A percentile compares a stretch with the other conserved stretches of the same genome.
Conservation (phyloP, 352 stramenopile genomes). For the Phytophthora brassicae region DNA sequence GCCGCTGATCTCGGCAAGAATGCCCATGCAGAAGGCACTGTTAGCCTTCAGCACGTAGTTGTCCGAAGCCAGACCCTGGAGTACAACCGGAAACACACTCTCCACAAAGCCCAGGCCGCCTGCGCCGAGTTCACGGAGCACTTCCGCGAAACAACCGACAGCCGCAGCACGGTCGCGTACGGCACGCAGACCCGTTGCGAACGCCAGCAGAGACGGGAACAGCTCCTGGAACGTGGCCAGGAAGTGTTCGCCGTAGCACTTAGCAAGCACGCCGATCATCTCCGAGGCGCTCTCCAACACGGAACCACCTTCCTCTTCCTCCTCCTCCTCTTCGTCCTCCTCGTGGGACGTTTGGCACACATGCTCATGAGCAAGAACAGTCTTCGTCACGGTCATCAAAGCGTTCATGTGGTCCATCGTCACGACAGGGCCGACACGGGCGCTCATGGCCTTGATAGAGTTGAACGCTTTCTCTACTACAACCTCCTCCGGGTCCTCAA, state of each 20-base stretch:
- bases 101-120: slow-evolving; percentile 83
- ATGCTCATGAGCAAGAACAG: slow-evolving; percentile 89
- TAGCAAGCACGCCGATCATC: slow-evolving; percentile 91
- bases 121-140: slow-evolving; percentile 90
- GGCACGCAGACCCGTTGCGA: slow-evolving; percentile 89
- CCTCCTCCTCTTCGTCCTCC: slow-evolving; percentile 91
- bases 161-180: slow-evolving; percentile 92
- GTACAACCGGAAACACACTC: slow-evolving; percentile 89
- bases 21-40: slow-evolving; percentile 94
- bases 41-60: slow-evolving; percentile 95
- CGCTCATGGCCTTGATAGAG: slow-evolving; percentile 95
- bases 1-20: slow-evolving; percentile 87
- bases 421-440: slow-evolving; percentile 91
- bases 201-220: slow-evolving; percentile 89
- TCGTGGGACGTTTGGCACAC: slow-evolving; percentile 88
- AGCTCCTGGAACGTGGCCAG: slow-evolving; percentile 89
- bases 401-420: slow-evolving; percentile 89
- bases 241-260: slow-evolving; percentile 94
- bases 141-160: slow-evolving; percentile 94
- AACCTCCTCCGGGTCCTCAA: slow-evolving; percentile 77
- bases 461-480: slow-evolving; percentile 96
- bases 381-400: slow-evolving; percentile 85
- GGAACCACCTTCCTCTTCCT: slow-evolving; percentile 94
- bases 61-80: slow-evolving; percentile 89
- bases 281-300: slow-evolving; percentile 93